Conservation (phyloP, 140 eudicot species). For the Artemisia princeps region DNA sequence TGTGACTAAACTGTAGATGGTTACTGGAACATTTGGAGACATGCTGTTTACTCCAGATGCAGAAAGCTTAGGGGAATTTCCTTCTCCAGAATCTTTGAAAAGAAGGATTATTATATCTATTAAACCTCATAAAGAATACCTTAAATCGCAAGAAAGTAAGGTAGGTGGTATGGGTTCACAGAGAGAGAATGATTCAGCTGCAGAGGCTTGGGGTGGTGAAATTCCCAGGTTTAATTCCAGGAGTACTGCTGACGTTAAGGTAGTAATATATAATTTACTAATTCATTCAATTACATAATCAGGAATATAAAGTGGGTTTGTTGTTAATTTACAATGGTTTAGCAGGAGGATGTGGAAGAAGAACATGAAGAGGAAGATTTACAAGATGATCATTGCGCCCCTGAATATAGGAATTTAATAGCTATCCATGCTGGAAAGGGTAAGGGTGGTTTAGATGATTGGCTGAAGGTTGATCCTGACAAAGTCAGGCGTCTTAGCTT, state of each 20-base stretch:
- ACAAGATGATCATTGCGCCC: constrained; percentile 49
- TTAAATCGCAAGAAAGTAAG: constrained; percentile 51
- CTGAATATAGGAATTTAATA: constrained; percentile 73
- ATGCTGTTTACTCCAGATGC: constrained; percentile 57
- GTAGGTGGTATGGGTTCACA: constrained; percentile 33
- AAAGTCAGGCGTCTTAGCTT: constrained; percentile 97
- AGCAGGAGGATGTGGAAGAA: constrained; percentile 45
- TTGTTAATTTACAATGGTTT: constrained; percentile 17
- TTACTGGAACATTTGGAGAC: constrained; percentile 72
- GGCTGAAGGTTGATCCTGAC: constrained; percentile 80
- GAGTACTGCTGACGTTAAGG: constrained; percentile 38
- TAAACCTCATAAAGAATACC: constrained; percentile 89
- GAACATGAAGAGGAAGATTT: constrained; percentile 45
- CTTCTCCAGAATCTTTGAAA: constrained; percentile 63
- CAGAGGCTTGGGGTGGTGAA: constrained; percentile 85
- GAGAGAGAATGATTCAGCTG: constrained; percentile 38
- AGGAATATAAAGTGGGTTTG: constrained; percentile 1
- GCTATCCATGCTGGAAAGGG: constrained; percentile 99
- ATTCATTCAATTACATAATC: background rate
- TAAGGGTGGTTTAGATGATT: constrained; percentile 76
- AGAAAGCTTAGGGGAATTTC: constrained; percentile 56
- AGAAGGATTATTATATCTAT: constrained; percentile 68
- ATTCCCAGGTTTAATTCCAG: constrained; percentile 34
- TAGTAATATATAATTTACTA: constrained; percentile 8
- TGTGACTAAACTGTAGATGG: constrained; percentile 50